Base-by-base conservation (phyloP, 768 basidiomycete species). In the Panaeolus papilionaceus region DNA sequence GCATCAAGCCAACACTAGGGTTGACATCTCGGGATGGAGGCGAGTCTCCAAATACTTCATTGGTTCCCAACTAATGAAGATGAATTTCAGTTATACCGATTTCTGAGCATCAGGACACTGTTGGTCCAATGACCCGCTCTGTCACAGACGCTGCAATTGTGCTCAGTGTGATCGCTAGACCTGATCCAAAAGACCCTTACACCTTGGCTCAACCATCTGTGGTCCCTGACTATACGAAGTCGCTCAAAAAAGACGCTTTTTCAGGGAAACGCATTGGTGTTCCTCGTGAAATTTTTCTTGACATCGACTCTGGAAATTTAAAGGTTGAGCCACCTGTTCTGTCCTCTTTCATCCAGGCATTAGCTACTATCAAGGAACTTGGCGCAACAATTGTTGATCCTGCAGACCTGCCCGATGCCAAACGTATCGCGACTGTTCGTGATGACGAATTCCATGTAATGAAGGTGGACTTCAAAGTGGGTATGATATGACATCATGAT, bases 1-100 rank as follows among this genome's bases (percentile, higher is more conserved):
- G 88, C 0, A 86, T 89, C 51, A 88, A 88, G 70, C 86, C 89
- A 0, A 89, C 86, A 1, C 80, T 89, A 9, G 88, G 88, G 0
- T 74, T 88, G 38, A 88, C 86, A 3, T 89, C 87, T 4, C 80
- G 87, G 11, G 83, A 86, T 14, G 88, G 88, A 74, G 88, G 88
- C 85, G 67, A 61, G 74, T 28, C 2, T 0, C 11, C 12, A 12
- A 9, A 18, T 47, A 8, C 28, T 65, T 61, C 33, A 12, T 38
- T 45, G 38, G 8, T 4, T 63, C 47, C 26, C 14, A 3, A 38
- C 39, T 33, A 44, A 61, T 71, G 11, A 68, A 63, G 11, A 58
- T 49, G 8, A 14, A 38, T 45, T 20, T 2, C 64, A 88, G 88
- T 89, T 4, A 77, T 89, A 33, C 88, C 88, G 4, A 85, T 87